phyloP scores from a whole-genome alignment of 2,329 filamentous ascomycete genomes.

The Penicillium sp. region DNA sequence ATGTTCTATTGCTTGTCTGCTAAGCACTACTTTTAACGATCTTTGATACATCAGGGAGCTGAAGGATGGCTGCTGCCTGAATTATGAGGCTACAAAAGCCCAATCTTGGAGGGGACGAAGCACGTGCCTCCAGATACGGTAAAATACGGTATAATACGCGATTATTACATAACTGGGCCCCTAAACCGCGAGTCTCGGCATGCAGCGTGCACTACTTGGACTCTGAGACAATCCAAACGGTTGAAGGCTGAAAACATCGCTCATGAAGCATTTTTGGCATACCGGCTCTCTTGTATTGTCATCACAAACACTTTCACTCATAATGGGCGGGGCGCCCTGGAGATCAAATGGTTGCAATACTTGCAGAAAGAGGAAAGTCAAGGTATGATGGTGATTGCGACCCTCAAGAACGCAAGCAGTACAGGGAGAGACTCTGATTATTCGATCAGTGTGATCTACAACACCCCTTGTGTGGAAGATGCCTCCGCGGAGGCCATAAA shows the following conservation, averaged over 20 bases:
- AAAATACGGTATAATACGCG: neutral
- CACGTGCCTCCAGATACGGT: neutral
- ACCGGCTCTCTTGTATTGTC: no score
- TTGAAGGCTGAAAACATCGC: no score
- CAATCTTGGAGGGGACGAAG: neutral
- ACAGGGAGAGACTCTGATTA: slow-evolving; percentile 4
- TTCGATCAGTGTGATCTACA: slow-evolving; percentile 22
- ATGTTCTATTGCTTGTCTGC: neutral
- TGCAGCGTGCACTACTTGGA: no score
- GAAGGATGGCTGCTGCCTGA: neutral
- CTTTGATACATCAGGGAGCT: no score
- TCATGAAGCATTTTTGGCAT: no score
- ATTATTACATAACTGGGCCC: neutral
- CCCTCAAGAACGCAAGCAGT: neutral
- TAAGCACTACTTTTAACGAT: neutral
- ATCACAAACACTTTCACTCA: neutral
- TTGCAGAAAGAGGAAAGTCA: slow-evolving; percentile 25
- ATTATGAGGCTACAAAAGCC: neutral
- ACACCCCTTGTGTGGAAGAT: slow-evolving; percentile 24
- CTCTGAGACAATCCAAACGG: no score
- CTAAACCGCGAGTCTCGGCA: neutral
- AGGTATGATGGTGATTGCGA: slow-evolving; percentile 13
- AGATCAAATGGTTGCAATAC: slow-evolving; percentile 25
- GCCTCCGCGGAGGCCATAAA: slow-evolving; percentile 22
- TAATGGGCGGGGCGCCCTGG: slow-evolving; percentile 23